Percentiles rank a stretch among this genome's conserved stretches.
Evolutionary conservation across 2,329 filamentous ascomycete genomes (phyloP).

Genomic region (Apiospora saccharicola): DNA sequence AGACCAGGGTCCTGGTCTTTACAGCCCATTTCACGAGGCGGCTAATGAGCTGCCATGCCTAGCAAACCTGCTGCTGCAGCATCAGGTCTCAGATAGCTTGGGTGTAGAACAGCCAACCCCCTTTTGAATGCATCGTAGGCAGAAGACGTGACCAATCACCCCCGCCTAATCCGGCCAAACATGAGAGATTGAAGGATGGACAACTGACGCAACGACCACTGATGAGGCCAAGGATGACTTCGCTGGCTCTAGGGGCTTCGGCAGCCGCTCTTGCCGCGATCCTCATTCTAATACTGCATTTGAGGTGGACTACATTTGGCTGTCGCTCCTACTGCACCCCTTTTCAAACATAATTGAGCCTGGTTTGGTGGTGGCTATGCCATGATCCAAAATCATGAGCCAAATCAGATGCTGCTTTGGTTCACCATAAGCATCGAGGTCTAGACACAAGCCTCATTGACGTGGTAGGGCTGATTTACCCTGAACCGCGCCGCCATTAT

Average conservation of each 20-base stretch:
- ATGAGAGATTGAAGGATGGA: constrained; percentile 13
- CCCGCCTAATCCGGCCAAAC: background rate
- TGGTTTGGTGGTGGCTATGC: background rate
- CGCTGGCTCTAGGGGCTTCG: background rate
- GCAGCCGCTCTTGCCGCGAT: constrained; percentile 1
- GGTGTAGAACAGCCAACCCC: background rate
- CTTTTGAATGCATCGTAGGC: background rate
- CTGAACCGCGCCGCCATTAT: constrained; percentile 5
- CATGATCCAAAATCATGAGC: background rate
- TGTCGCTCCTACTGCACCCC: background rate
- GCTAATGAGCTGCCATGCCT: background rate
- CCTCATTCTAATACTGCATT: background rate
- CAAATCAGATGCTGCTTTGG: background rate
- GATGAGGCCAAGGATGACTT: background rate
- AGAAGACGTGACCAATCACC: background rate
- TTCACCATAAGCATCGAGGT: background rate
- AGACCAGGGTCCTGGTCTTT: background rate
- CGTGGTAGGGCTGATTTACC: constrained; percentile 2
- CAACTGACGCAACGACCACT: constrained; percentile 10
- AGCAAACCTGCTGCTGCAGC: background rate
- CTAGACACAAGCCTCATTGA: background rate
- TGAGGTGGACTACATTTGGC: background rate
- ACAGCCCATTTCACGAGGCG: background rate
- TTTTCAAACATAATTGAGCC: background rate
- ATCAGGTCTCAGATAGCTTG: constrained; percentile 11